Evolutionary conservation across 2,329 filamentous ascomycete species (phyloP).

Genomic region (Acarospora socialis): DNA sequence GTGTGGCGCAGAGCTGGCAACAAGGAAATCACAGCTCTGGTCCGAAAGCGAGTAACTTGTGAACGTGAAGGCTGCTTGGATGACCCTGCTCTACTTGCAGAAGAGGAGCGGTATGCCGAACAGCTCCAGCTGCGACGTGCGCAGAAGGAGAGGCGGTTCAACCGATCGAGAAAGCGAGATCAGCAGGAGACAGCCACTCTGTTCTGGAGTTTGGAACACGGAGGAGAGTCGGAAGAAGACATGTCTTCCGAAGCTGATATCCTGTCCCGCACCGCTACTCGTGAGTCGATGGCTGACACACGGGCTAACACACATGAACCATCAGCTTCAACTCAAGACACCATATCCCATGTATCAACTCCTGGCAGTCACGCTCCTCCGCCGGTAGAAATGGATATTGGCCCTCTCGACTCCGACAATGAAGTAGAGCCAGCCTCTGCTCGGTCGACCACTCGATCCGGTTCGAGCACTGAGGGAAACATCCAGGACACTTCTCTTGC

Average conservation of each 20-base stretch:
- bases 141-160: conserved; percentile 17
- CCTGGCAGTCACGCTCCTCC: too few relatives aligned
- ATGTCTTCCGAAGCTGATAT: too few relatives aligned
- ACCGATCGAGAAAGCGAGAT: conserved; percentile 12
- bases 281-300: too few relatives aligned
- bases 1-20: conserved; percentile 84
- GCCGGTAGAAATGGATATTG: too few relatives aligned
- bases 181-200: conserved; percentile 30
- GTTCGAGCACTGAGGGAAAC: conserved; percentile 24
- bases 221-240: conserved; percentile 44
- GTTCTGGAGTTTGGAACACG: conserved; percentile 76
- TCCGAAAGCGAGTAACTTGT: too few relatives aligned
- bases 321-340: too few relatives aligned
- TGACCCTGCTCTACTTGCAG: too few relatives aligned
- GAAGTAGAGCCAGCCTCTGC: conserved; percentile 42
- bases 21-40: conserved; percentile 72
- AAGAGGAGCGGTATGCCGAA: conserved; percentile 29
- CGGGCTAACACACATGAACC: too few relatives aligned
- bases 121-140: conserved; percentile 58
- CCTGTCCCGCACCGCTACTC: too few relatives aligned
- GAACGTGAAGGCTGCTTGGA: too few relatives aligned
- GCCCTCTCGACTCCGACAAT: conserved; percentile 31
- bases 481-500: conserved; percentile 24
- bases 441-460: conserved; percentile 37
- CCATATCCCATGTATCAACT: too few relatives aligned